Evolutionary conservation across 768 basidiomycete genomes (phyloP).

Genomic region (Rhizopogon salebrosus): DNA sequence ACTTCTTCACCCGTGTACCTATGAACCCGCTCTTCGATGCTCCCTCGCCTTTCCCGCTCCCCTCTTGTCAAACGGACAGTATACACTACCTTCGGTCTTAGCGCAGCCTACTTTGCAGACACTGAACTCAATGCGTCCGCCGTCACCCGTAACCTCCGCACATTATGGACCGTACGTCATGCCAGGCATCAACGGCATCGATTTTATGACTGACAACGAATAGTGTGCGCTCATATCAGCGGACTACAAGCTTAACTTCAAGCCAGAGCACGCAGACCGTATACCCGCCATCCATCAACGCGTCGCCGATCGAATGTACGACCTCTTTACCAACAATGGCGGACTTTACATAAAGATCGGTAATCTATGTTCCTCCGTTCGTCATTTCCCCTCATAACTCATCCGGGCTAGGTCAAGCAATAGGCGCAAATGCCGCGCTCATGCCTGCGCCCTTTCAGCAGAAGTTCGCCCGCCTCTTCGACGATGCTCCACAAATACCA

Average conservation of each 20-base stretch:
- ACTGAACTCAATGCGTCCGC: slow-evolving; percentile 45
- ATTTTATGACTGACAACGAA: slow-evolving; percentile 1
- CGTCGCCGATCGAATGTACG: slow-evolving; percentile 71
- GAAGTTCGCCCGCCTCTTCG: slow-evolving; percentile 80
- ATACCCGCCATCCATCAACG: slow-evolving; percentile 84
- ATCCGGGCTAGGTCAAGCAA: slow-evolving; percentile 53
- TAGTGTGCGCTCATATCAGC: slow-evolving; percentile 67
- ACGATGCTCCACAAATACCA: slow-evolving; percentile 82
- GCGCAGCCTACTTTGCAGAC: slow-evolving; percentile 34
- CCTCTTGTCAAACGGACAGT: slow-evolving; percentile 14
- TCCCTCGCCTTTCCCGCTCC: not conserved
- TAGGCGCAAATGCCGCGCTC: slow-evolving; percentile 81
- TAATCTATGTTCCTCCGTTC: slow-evolving; percentile 17
- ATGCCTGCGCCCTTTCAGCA: slow-evolving; percentile 80
- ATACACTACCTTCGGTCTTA: slow-evolving; percentile 22
- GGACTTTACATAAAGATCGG: slow-evolving; percentile 86
- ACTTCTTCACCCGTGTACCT: too few species aligned
- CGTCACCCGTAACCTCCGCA: slow-evolving; percentile 40
- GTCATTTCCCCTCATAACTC: slow-evolving; percentile 8
- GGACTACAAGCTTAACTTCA: slow-evolving; percentile 90
- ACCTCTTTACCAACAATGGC: slow-evolving; percentile 77
- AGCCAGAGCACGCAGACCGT: slow-evolving; percentile 57
- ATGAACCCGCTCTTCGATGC: not conserved
- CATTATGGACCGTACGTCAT: slow-evolving; percentile 41
- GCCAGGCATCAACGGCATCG: not conserved